Evolutionary conservation across 768 basidiomycete genomes (phyloP).

Genomic region (Lentinula raphanica): DNA sequence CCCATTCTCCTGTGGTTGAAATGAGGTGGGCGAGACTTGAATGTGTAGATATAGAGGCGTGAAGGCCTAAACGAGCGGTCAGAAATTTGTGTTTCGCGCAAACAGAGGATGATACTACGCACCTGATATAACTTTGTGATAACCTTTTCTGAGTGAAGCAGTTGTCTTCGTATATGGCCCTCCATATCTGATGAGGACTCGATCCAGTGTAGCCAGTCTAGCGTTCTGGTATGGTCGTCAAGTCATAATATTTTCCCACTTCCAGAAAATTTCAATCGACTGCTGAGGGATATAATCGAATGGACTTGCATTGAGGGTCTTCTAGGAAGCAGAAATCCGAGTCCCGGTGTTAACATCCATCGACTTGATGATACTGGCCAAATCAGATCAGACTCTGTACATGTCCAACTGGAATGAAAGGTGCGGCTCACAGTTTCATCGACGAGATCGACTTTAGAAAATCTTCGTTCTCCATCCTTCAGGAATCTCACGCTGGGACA

Average conservation of each 20-base stretch:
- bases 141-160: slow-evolving; percentile 95
- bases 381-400: neutral
- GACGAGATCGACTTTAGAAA: slow-evolving; percentile 68
- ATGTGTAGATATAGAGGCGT: too few species aligned
- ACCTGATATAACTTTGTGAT: slow-evolving; percentile 96
- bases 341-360: slow-evolving; percentile 90
- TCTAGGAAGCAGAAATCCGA: slow-evolving; percentile 97
- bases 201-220: slow-evolving; percentile 94
- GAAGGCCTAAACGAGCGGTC: neutral
- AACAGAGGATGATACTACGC: slow-evolving; percentile 18
- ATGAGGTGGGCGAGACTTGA: neutral
- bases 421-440: slow-evolving; percentile 46
- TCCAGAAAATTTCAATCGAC: neutral
- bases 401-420: neutral
- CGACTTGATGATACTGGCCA: slow-evolving; percentile 61
- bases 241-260: slow-evolving; percentile 95
- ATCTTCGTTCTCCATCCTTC: slow-evolving; percentile 87
- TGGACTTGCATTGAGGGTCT: slow-evolving; percentile 70
- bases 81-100: too few species aligned
- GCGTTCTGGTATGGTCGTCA: slow-evolving; percentile 85
- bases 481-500: slow-evolving; percentile 78
- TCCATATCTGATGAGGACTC: slow-evolving; percentile 86
- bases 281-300: too few species aligned
- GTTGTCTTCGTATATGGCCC: slow-evolving; percentile 96
- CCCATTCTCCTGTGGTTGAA: slow-evolving; percentile 36